A percentile compares a stretch with the other conserved stretches of the same genome.
phyloP scores from a whole-genome alignment of 805 yeast species.

The Kodamaea jinghongensis region DNA sequence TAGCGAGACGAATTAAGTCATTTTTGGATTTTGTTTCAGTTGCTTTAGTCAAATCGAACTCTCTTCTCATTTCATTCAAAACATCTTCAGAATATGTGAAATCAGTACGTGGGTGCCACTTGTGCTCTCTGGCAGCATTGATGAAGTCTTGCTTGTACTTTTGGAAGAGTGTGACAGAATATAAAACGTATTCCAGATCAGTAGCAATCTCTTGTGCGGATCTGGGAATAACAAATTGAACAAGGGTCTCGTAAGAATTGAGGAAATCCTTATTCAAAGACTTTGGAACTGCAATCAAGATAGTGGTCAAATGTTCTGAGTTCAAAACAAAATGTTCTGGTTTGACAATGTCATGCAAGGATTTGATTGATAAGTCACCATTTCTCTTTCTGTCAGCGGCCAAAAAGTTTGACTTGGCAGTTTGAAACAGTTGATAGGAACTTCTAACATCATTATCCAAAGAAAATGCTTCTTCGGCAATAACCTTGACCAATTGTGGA shows the following conservation, averaged over 20 bases:
- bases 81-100: slow-evolving; percentile 79
- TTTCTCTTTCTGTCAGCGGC: slow-evolving; percentile 91
- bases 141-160: slow-evolving; percentile 71
- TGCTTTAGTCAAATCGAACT: slow-evolving; percentile 71
- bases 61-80: slow-evolving; percentile 70
- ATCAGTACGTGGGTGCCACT: slow-evolving; percentile 87
- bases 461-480: slow-evolving; percentile 74
- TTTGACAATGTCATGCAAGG: slow-evolving; percentile 83
- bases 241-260: slow-evolving; percentile 68
- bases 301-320: slow-evolving; percentile 82
- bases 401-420: slow-evolving; percentile 76
- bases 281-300: slow-evolving; percentile 87
- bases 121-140: slow-evolving; percentile 71
- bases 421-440: slow-evolving; percentile 71
- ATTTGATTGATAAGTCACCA: slow-evolving; percentile 89
- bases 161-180: slow-evolving; percentile 79
- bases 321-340: slow-evolving; percentile 79
- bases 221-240: slow-evolving; percentile 87
- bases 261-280: slow-evolving; percentile 57
- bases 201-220: slow-evolving; percentile 67
- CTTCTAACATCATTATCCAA: slow-evolving; percentile 82
- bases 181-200: slow-evolving; percentile 74
- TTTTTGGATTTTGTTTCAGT: slow-evolving; percentile 69
- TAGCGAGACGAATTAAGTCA: slow-evolving; percentile 78
- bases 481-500: slow-evolving; percentile 64